A percentile compares a stretch with the other conserved stretches of the same genome.
Evolutionary conservation across 1,139 yeast species (phyloP).

Genomic region (Yamadazyma sp.): DNA sequence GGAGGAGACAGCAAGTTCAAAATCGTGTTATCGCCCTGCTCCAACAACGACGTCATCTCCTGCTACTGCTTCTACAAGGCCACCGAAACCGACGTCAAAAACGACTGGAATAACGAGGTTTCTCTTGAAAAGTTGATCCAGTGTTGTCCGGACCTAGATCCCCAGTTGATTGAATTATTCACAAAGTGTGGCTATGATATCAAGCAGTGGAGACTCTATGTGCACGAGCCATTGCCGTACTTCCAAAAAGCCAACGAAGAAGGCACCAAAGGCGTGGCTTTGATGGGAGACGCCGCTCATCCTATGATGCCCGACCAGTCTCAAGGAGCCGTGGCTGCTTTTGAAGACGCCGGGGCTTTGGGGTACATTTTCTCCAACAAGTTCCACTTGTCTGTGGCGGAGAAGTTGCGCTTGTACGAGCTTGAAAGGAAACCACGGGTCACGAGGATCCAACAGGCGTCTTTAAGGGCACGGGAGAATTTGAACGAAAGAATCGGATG

Average conservation of each 20-base stretch:
- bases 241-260: slow-evolving; percentile 19
- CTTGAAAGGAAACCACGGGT: slow-evolving; percentile 25
- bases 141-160: slow-evolving; percentile 21
- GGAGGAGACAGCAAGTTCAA: slow-evolving; percentile 22
- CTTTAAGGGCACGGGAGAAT: slow-evolving; percentile 28
- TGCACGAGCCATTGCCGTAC: slow-evolving; percentile 25
- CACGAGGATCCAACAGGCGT: slow-evolving; percentile 26
- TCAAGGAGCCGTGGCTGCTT: slow-evolving; percentile 42
- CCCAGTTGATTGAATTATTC: slow-evolving; percentile 20
- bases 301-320: slow-evolving; percentile 42
- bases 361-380: slow-evolving; percentile 16
- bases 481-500: slow-evolving; percentile 30
- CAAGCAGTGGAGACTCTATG: slow-evolving; percentile 30
- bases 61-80: slow-evolving; percentile 25
- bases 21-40: slow-evolving; percentile 27
- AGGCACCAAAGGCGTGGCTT: slow-evolving; percentile 22
- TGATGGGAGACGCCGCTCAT: slow-evolving; percentile 41
- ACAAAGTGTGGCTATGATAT: slow-evolving; percentile 26
- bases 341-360: slow-evolving; percentile 30
- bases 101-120: slow-evolving; percentile 25
- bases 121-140: slow-evolving; percentile 19
- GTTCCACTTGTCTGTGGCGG: slow-evolving; percentile 18
- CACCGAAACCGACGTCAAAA: slow-evolving; percentile 15
- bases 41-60: slow-evolving; percentile 23
- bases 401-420: slow-evolving; percentile 23